phyloP scores from a whole-genome alignment of 2,329 filamentous ascomycete genomes.

The Bisporella sp. region DNA sequence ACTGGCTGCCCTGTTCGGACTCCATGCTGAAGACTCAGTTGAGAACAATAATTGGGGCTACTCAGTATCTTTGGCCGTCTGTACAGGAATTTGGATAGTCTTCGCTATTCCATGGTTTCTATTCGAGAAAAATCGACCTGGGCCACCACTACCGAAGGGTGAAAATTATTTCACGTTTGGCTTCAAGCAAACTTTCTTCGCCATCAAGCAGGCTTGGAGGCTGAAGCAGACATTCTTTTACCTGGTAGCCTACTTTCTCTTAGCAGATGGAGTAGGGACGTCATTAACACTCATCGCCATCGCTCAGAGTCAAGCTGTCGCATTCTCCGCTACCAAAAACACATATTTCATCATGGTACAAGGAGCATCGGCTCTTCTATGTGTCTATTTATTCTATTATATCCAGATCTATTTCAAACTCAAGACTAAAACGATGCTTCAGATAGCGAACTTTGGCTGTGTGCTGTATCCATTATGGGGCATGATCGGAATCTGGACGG shows the following conservation, averaged over 20 bases:
- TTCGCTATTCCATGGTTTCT: constrained; percentile 27
- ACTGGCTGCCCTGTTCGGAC: constrained; percentile 20
- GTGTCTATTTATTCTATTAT: constrained; percentile 21
- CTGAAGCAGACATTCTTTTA: constrained; percentile 26
- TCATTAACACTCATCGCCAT: constrained; percentile 21
- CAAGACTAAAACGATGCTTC: constrained; percentile 25
- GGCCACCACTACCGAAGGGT: constrained; percentile 20
- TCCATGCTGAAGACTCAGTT: constrained; percentile 19
- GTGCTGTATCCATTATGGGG: constrained; percentile 23
- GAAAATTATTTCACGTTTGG: constrained; percentile 25
- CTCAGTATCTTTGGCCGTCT: constrained; percentile 23
- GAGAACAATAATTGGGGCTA: constrained; percentile 26
- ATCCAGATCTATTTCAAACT: constrained; percentile 20
- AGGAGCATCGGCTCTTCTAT: constrained; percentile 18
- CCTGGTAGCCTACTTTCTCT: constrained; percentile 23
- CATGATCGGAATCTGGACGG: constrained; percentile 25
- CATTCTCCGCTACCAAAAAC: constrained; percentile 22
- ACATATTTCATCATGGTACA: constrained; percentile 25
- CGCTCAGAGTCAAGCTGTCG: constrained; percentile 24
- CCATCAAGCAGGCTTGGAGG: constrained; percentile 20
- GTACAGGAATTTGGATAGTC: constrained; percentile 25
- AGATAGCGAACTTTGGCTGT: constrained; percentile 20
- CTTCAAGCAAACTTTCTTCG: constrained; percentile 24
- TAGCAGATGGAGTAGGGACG: constrained; percentile 24
- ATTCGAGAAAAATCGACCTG: constrained; percentile 26